Evolutionary conservation across 768 basidiomycete species (phyloP).

Genomic region (Pholiota microspora): DNA sequence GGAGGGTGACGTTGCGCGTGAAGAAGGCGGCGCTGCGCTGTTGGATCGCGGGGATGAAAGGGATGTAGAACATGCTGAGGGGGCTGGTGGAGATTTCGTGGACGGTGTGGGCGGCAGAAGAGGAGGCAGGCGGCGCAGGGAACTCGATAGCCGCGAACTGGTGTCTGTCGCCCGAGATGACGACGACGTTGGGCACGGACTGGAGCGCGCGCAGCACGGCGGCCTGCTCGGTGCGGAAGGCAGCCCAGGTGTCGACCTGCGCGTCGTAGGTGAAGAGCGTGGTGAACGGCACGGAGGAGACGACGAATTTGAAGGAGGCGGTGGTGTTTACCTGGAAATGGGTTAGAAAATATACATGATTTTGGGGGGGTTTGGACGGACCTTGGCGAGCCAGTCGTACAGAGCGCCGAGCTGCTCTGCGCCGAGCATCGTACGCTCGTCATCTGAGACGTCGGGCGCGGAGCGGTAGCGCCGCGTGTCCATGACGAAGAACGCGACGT

Average conservation of each 20-base stretch:
- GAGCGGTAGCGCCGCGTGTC: constrained; percentile 66
- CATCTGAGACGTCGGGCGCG: constrained; percentile 33
- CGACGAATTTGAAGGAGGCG: constrained; percentile 74
- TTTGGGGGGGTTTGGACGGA: no score
- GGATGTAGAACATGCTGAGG: constrained; percentile 67
- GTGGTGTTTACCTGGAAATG: constrained; percentile 58
- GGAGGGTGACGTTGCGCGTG: constrained; percentile 21
- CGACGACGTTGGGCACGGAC: constrained; percentile 65
- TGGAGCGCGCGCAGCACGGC: constrained; percentile 56
- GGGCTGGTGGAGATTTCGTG: constrained; percentile 71
- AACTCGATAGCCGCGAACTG: constrained; percentile 77
- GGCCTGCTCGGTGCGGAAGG: constrained; percentile 56
- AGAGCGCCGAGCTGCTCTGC: constrained; percentile 59
- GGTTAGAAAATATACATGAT: no score
- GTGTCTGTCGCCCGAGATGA: constrained; percentile 75
- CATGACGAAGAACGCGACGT: constrained; percentile 72
- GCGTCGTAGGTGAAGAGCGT: constrained; percentile 68
- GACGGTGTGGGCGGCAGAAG: constrained; percentile 33
- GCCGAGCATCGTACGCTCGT: constrained; percentile 67
- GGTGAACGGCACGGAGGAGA: constrained; percentile 73
- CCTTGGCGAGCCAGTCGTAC: constrained; percentile 60
- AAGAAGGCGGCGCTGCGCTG: constrained; percentile 43
- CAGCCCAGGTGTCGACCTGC: constrained; percentile 68
- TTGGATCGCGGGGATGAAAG: constrained; percentile 52
- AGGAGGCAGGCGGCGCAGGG: constrained; percentile 22